phyloP scores from a whole-genome alignment of 1,284 basidiomycete species.

The Bothia castanella region DNA sequence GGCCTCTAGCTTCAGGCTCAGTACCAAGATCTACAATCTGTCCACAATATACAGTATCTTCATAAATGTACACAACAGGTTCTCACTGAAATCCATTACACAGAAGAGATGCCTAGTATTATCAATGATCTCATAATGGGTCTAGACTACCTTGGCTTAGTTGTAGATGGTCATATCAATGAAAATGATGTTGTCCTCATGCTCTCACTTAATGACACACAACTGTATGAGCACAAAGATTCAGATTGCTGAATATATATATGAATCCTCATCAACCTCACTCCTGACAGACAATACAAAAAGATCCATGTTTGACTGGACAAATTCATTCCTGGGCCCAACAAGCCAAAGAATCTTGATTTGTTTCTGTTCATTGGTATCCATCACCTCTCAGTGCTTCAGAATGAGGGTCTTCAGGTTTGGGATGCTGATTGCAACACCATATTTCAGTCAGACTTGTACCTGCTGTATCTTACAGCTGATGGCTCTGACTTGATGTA shows the following conservation, averaged over 20 bases:
- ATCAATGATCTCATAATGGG: neutral
- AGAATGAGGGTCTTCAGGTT: neutral
- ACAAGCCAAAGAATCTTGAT: neutral
- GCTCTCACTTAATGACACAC: neutral
- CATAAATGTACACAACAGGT: neutral
- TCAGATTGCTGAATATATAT: conserved; percentile 13
- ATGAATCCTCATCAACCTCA: neutral
- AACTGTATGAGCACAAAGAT: conserved; percentile 1
- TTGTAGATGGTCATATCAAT: neutral
- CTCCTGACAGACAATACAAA: neutral
- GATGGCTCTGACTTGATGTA: conserved; percentile 1
- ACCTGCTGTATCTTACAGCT: neutral
- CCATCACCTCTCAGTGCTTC: neutral
- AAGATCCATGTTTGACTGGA: conserved; percentile 5
- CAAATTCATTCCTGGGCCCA: neutral
- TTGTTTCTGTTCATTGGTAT: neutral
- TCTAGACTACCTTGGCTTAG: neutral
- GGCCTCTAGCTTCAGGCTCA: conserved; percentile 5
- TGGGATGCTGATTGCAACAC: neutral
- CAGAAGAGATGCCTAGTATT: neutral
- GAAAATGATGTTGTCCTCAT: conserved; percentile 6
- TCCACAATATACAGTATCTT: neutral
- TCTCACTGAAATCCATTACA: neutral
- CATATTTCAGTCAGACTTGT: neutral
- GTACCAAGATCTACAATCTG: conserved; percentile 10